Base-by-base conservation (phyloP, 2,329 filamentous ascomycete genomes). In the Whalleya microplaca region DNA sequence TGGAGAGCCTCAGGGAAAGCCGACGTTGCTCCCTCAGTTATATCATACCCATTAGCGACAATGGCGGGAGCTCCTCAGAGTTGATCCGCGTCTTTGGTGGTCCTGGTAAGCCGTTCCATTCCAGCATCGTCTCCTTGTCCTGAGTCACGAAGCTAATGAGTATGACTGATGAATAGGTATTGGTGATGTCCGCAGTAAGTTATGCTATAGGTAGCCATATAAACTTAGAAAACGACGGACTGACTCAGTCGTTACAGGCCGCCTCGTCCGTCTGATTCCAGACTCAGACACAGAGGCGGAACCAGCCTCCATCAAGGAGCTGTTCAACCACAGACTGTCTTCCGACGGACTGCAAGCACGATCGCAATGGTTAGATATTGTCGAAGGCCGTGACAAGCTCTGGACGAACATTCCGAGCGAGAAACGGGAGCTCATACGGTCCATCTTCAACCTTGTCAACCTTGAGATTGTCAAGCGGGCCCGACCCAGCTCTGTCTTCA, bases 11-110 rank as follows among this genome's bases (percentile, higher is more conserved):
- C 32, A 80, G 84, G 12, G 75, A 86, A 60, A 87, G 82, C 65
- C 90, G 89, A 59, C 75, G 82, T 41, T 89, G 88, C 68, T 78
- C 82, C 2, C 76, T 96, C 42, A 91, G 85, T 74, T 96, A 96
- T 73, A 86, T 97, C 56, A 96, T 98, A 50, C 94, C 94, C 37
- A 96, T 97, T 71, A 95, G 90, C 63, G 94, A 98, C 76, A 98
- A 98, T 74, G 94, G 94, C 47, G 94, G 94, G 41, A 96, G 91
- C 66, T 96, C 92, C 2, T 96, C 91, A 44, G 94, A 98, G 77
- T 79, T 97, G 67, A 96, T 97, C 64, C 84, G 95, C 37, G 92
- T 98, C 37, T 95, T 98, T 75, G 95, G 94, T 14, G 95, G 95
- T 1, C 94, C 94, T 63, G 94, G 94, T 88, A 76, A 53, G 75